A percentile compares a stretch with the other conserved stretches of the same genome.
These are phyloP conservation scores for Angomonas ambiguus DNA, from an alignment of 208 protist species.

Conservation along the genomic window DNA sequence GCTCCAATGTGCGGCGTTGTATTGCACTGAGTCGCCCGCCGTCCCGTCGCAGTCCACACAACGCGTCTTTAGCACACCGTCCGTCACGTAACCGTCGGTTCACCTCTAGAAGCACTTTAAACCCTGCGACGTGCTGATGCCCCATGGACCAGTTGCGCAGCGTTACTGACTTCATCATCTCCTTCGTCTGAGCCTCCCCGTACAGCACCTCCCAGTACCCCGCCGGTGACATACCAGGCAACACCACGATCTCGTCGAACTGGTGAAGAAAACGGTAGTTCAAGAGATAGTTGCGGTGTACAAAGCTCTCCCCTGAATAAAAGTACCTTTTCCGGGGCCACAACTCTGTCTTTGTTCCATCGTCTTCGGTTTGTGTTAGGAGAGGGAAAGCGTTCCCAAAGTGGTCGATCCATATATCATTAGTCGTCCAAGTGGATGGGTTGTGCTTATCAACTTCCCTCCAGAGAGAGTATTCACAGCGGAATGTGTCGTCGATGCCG, in stretches of 20 bases:
- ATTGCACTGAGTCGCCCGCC: neutral
- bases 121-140: constrained; percentile 11
- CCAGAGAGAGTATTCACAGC: neutral
- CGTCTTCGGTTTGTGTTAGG: neutral
- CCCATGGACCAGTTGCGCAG: constrained; percentile 16
- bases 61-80: neutral
- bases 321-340: constrained; percentile 16
- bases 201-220: neutral
- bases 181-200: neutral
- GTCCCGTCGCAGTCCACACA: neutral
- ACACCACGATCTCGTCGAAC: constrained; percentile 14
- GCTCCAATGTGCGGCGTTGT: neutral
- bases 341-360: neutral
- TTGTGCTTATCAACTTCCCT: no score
- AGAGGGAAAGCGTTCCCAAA: constrained; percentile 3
- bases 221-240: constrained; percentile 7
- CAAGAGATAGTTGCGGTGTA: constrained; percentile 12
- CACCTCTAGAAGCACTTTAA: constrained; percentile 17
- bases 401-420: neutral
- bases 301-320: constrained; percentile 14
- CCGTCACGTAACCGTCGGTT: constrained; percentile 12
- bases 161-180: neutral
- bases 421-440: no score
- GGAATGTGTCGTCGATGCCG: neutral
- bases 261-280: constrained; percentile 15